Evolutionary conservation across 495 filamentous ascomycete genomes (phyloP).

Genomic region (Hypoxylon lenormandii): DNA sequence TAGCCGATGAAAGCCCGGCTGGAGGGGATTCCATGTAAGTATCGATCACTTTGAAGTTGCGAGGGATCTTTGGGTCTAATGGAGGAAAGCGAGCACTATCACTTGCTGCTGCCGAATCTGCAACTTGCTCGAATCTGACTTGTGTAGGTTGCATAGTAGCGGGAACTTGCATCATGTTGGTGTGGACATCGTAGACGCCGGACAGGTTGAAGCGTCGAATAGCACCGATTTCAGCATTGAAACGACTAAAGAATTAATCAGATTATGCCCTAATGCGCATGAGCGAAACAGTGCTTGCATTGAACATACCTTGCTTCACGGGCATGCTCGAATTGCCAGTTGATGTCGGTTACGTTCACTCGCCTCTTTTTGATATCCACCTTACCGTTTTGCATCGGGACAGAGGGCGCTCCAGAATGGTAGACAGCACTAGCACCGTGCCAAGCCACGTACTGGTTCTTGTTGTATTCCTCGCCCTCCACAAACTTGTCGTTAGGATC

Average conservation of each 20-base stretch:
- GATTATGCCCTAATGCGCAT: not conserved
- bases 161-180: conserved; percentile 88
- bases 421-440: conserved; percentile 96
- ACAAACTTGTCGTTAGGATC: conserved; percentile 84
- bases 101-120: conserved; percentile 49
- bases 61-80: conserved; percentile 72
- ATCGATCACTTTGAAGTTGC: conserved; percentile 82
- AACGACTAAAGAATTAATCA: conserved; percentile 68
- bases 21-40: conserved; percentile 72
- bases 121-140: conserved; percentile 78
- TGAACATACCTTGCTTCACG: conserved; percentile 81
- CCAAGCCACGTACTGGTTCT: conserved; percentile 98
- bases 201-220: conserved; percentile 73
- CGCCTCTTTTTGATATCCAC: conserved; percentile 79
- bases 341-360: conserved; percentile 90
- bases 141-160: conserved; percentile 90
- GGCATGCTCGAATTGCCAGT: conserved; percentile 97
- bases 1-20: conserved; percentile 52
- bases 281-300: not conserved
- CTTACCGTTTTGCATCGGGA: conserved; percentile 81
- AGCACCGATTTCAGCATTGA: conserved; percentile 76
- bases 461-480: conserved; percentile 83
- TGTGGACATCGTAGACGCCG: conserved; percentile 92
- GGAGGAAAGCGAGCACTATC: conserved; percentile 68
- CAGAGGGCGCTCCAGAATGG: conserved; percentile 80